A percentile compares a stretch with the other conserved stretches of the same genome.
Conservation (phyloP, 306 rosid genomes). For the Cicer cuneatum region DNA sequence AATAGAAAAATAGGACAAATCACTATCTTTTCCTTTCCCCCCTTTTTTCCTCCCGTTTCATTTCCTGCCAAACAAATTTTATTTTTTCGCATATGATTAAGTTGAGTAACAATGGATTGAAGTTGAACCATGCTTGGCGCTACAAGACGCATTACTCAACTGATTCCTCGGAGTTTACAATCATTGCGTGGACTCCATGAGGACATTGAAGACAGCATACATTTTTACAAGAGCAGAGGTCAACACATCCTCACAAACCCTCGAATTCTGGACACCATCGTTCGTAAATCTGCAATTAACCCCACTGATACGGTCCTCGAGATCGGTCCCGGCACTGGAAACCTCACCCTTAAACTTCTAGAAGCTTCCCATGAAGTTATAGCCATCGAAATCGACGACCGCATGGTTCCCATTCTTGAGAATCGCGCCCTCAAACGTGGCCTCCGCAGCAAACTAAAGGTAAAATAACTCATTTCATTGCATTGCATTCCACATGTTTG, state of each 20-base stretch:
- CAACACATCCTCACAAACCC: conserved; percentile 87
- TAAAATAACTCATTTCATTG: conserved; percentile 35
- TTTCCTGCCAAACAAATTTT: too few species aligned
- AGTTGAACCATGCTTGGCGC: conserved; percentile 52
- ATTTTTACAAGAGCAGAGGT: conserved; percentile 74
- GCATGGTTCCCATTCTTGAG: conserved; percentile 79
- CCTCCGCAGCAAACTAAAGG: conserved; percentile 50
- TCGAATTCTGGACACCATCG: conserved; percentile 69
- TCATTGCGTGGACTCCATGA: conserved; percentile 46
- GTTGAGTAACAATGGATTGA: not conserved
- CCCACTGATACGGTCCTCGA: conserved; percentile 90
- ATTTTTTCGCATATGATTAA: not conserved
- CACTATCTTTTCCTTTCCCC: not conserved
- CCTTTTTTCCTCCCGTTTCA: not conserved
- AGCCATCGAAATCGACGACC: conserved; percentile 74
- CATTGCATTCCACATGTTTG: conserved; percentile 24
- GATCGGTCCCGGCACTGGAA: conserved; percentile 96
- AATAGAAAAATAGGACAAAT: too few species aligned
- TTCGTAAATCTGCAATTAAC: conserved; percentile 64
- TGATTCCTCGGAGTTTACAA: conserved; percentile 23
- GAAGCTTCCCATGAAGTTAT: conserved; percentile 68
- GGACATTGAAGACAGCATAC: conserved; percentile 40
- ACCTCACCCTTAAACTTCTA: conserved; percentile 85
- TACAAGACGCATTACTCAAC: conserved; percentile 34
- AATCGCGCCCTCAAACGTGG: conserved; percentile 55